phyloP scores from a whole-genome alignment of 2,329 filamentous ascomycete genomes.

The Sclerotinia trifoliorum region DNA sequence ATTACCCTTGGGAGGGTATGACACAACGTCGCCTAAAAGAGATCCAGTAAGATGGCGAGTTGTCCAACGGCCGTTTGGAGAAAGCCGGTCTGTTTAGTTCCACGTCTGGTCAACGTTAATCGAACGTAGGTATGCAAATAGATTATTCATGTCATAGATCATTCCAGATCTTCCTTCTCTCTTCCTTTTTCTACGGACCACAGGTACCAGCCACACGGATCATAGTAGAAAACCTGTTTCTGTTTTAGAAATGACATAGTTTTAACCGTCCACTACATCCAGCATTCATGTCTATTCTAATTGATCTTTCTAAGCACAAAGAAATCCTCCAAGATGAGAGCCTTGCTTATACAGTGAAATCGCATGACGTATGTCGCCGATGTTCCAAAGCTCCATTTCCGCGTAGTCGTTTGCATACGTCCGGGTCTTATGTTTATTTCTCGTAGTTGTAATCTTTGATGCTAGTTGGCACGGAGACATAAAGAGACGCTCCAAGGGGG shows the following conservation, averaged over 20 bases:
- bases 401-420: too few relatives aligned
- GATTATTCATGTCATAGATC: not conserved
- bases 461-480: not conserved
- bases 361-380: not conserved
- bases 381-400: not conserved
- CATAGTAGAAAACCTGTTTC: slow-evolving; percentile 11
- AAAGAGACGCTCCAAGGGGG: not conserved
- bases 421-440: too few relatives aligned
- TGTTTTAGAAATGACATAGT: not conserved
- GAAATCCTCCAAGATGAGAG: not conserved
- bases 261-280: not conserved
- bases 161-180: not conserved
- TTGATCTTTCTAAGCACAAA: not conserved
- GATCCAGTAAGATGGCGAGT: not conserved
- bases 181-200: not conserved
- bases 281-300: not conserved
- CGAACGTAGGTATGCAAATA: not conserved
- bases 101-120: not conserved
- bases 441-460: too few relatives aligned
- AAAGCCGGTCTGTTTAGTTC: not conserved
- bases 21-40: slow-evolving; percentile 15
- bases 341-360: not conserved
- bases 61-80: not conserved
- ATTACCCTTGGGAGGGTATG: not conserved
- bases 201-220: not conserved